A percentile compares a stretch with the other conserved stretches of the same genome.
These are phyloP conservation scores for Beta lomatogona DNA, from an alignment of 179 eudicot genomes.

Conservation along the genomic window DNA sequence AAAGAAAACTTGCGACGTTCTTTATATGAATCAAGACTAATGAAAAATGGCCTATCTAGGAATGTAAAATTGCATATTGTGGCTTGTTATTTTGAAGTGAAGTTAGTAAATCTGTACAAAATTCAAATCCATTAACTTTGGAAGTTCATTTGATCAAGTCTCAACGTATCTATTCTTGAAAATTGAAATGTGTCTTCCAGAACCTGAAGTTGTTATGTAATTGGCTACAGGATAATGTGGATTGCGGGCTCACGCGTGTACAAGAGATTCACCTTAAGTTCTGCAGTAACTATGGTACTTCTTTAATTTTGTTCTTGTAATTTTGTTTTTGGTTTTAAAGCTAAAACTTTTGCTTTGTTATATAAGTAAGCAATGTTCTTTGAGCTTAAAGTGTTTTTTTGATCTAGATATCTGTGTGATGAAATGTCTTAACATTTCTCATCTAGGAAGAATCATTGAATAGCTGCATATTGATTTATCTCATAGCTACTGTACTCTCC, in stretches of 20 bases:
- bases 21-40: too few relatives aligned
- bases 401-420: neutral
- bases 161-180: neutral
- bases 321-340: neutral
- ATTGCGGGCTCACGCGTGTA: conserved; percentile 74
- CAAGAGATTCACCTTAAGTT: conserved; percentile 81
- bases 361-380: neutral
- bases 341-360: neutral
- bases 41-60: neutral
- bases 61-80: neutral
- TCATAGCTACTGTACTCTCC: neutral
- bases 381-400: neutral
- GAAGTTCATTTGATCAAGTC: neutral
- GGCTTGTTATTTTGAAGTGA: neutral
- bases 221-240: conserved; percentile 81
- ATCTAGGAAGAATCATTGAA: neutral
- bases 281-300: conserved; percentile 73
- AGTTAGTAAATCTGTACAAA: too few relatives aligned
- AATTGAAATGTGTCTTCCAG: neutral
- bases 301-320: neutral
- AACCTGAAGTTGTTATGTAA: conserved; percentile 8
- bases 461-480: neutral
- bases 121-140: neutral
- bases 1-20: neutral
- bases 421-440: neutral